Conservation (phyloP, 371 early-diverging fungal genomes). For the Massospora cicadina region DNA sequence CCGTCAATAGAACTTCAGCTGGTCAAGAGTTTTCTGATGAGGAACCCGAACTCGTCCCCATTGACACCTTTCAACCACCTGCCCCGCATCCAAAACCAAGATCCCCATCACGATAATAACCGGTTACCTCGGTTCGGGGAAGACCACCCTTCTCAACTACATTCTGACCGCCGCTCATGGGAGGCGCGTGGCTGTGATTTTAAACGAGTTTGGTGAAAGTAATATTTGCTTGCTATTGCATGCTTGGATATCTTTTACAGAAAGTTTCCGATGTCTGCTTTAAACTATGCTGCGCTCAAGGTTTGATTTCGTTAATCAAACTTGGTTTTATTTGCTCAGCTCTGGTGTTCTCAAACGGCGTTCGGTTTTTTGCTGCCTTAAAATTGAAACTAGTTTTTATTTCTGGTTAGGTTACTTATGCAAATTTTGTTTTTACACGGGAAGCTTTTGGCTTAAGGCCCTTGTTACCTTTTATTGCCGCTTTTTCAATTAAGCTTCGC, state of each 20-base stretch:
- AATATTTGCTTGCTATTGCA: too few relatives aligned
- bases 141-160: conserved; percentile 80
- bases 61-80: background rate
- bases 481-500: too few relatives aligned
- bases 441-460: too few relatives aligned
- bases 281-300: too few relatives aligned
- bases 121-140: conserved; percentile 81
- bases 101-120: conserved; percentile 64
- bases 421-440: too few relatives aligned
- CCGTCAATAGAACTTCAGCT: background rate
- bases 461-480: too few relatives aligned
- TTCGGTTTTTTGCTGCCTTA: too few relatives aligned
- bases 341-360: too few relatives aligned
- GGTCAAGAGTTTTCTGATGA: background rate
- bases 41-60: background rate
- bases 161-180: conserved; percentile 80
- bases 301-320: conserved; percentile 3
- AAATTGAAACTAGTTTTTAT: too few relatives aligned
- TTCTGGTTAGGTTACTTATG: too few relatives aligned
- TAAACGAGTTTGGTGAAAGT: conserved; percentile 73
- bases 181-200: conserved; percentile 86
- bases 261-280: too few relatives aligned
- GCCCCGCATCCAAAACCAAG: conserved; percentile 15
- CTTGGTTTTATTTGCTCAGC: background rate
- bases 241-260: too few relatives aligned